Conservation (phyloP, 306 rosid genomes). For the Pueraria montana region DNA sequence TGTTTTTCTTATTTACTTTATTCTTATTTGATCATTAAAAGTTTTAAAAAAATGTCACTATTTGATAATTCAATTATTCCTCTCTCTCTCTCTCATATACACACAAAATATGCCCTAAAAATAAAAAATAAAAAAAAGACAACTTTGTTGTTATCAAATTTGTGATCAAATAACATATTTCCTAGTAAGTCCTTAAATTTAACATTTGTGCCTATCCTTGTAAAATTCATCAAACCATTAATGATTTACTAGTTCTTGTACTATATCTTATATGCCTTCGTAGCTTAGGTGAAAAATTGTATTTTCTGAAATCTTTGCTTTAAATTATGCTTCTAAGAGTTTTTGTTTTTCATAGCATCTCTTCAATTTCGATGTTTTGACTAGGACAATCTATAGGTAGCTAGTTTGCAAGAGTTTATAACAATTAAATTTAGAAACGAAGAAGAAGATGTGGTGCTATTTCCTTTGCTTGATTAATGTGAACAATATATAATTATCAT, state of each 20-base stretch:
- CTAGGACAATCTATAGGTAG: too few relatives aligned
- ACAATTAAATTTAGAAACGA: not conserved
- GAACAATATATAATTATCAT: not conserved
- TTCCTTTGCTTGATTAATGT: conserved; percentile 3
- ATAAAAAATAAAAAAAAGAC: not conserved
- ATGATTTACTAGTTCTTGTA: not conserved
- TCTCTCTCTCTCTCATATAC: not conserved
- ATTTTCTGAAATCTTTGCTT: not conserved
- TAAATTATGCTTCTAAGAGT: not conserved
- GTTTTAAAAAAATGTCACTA: not conserved
- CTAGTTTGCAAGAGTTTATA: not conserved
- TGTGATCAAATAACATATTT: not conserved
- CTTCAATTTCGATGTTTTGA: not conserved
- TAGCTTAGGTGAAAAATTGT: not conserved
- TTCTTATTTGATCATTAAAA: not conserved
- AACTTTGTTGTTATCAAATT: not conserved
- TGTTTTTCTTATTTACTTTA: not conserved
- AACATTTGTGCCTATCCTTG: not conserved
- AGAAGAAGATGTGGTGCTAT: too few relatives aligned
- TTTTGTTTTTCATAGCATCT: not conserved
- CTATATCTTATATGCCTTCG: not conserved
- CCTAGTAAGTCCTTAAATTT: not conserved
- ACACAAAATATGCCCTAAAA: not conserved
- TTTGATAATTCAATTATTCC: not conserved
- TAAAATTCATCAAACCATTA: not conserved